Percentiles rank a stretch among this genome's conserved stretches.
Conservation (phyloP, 192 early-diverging fungal genomes). For the Pilobolus umbonatus region DNA sequence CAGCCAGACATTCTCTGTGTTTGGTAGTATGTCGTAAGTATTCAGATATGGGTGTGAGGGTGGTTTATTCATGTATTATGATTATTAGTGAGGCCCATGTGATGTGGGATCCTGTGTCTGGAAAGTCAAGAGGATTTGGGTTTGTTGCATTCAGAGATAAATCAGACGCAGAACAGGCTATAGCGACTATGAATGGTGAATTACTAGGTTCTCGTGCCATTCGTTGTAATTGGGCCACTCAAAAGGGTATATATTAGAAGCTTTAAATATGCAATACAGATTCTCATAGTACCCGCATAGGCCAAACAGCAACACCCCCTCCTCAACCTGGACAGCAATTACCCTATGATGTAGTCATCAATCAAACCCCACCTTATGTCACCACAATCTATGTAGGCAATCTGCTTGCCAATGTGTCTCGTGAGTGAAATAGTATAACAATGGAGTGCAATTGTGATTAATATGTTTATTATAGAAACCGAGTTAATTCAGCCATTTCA, state of each 20-base stretch:
- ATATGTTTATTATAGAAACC: conserved; percentile 40
- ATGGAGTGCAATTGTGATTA: conserved; percentile 7
- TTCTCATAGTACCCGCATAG: conserved; percentile 5
- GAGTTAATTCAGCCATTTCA: conserved; percentile 73
- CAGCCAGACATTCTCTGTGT: conserved; percentile 67
- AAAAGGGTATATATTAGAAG: conserved; percentile 53
- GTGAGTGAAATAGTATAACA: conserved; percentile 37
- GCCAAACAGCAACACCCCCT: conserved; percentile 35
- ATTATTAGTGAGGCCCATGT: conserved; percentile 76
- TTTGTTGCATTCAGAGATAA: conserved; percentile 90
- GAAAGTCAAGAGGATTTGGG: conserved; percentile 88
- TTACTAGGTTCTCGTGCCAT: conserved; percentile 82
- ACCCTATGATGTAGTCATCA: conserved; percentile 65
- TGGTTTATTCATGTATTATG: not conserved
- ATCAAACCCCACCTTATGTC: conserved; percentile 76
- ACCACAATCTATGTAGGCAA: conserved; percentile 91
- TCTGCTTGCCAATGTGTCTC: conserved; percentile 72
- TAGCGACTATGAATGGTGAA: conserved; percentile 83
- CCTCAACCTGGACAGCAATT: conserved; percentile 44
- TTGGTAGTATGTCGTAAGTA: conserved; percentile 73
- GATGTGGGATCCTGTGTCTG: conserved; percentile 87
- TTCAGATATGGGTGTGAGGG: not conserved
- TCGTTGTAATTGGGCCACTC: conserved; percentile 93
- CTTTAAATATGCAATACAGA: not conserved
- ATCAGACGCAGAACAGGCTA: conserved; percentile 81